These are phyloP conservation scores for Capronia coronata DNA, from an alignment of 2,329 filamentous ascomycete species.

Conservation along the genomic window DNA sequence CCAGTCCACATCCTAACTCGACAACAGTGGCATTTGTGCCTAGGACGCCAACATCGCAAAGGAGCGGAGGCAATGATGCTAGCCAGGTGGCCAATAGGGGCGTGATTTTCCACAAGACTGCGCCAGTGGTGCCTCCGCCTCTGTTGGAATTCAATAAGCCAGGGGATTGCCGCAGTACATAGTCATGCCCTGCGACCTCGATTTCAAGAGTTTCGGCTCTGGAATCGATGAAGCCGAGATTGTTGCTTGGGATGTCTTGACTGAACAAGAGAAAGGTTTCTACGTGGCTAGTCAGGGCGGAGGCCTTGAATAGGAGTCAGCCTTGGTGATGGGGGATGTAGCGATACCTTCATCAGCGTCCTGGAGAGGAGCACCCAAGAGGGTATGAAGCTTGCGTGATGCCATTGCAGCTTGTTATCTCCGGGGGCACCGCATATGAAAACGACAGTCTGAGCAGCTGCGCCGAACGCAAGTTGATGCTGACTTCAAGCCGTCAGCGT, in stretches of 20 bases:
- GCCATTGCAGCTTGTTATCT: slow-evolving; percentile 7
- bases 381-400: slow-evolving; percentile 1
- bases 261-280: slow-evolving; percentile 87
- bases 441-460: not conserved
- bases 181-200: slow-evolving; percentile 61
- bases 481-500: not conserved
- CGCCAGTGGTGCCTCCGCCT: slow-evolving; percentile 64
- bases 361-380: slow-evolving; percentile 28
- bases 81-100: slow-evolving; percentile 79
- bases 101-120: slow-evolving; percentile 90
- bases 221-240: slow-evolving; percentile 79
- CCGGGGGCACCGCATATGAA: not conserved
- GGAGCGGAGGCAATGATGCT: slow-evolving; percentile 53
- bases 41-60: slow-evolving; percentile 55
- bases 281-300: slow-evolving; percentile 35
- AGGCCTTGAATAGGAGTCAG: not conserved
- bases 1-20: slow-evolving; percentile 84
- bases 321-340: not conserved
- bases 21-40: slow-evolving; percentile 54
- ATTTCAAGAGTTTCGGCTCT: slow-evolving; percentile 60
- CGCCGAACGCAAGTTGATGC: not conserved
- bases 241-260: slow-evolving; percentile 62
- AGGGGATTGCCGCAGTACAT: slow-evolving; percentile 76
- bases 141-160: slow-evolving; percentile 71
- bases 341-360: slow-evolving; percentile 52